phyloP scores from a whole-genome alignment of 129 eudicot species.

The sunflower (Helianthus annuus) region DNA sequence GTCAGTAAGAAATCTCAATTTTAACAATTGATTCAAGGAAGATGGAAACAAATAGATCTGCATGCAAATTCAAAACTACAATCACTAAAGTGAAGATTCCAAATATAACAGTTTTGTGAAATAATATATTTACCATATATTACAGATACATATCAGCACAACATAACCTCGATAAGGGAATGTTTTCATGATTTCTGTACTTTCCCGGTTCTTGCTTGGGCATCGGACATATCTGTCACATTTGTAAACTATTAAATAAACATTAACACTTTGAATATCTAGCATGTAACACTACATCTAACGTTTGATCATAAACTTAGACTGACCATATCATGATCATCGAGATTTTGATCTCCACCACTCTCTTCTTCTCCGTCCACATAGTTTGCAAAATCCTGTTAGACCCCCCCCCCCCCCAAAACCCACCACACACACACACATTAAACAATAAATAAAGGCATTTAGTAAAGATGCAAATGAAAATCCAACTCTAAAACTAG shows the following conservation, averaged over 20 bases:
- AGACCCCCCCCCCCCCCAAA: no score
- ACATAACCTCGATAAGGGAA: conserved; percentile 26
- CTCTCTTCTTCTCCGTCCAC: no score
- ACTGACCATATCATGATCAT: conserved; percentile 37
- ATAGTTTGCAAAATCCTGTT: no score
- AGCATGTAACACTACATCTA: conserved; percentile 13
- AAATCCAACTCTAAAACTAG: no score
- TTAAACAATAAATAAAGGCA: no score
- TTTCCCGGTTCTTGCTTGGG: conserved; percentile 76
- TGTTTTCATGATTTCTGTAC: conserved; percentile 26
- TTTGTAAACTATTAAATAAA: conserved; percentile 38
- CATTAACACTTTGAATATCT: conserved; percentile 16
- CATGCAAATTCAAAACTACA: neutral
- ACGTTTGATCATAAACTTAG: neutral
- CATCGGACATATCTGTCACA: conserved; percentile 72
- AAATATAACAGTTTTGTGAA: neutral
- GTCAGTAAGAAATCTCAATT: neutral
- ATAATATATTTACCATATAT: no score
- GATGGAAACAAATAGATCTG: neutral
- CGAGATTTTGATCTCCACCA: conserved; percentile 37
- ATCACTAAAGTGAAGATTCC: neutral
- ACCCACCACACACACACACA: no score
- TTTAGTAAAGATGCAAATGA: no score
- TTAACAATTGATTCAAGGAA: neutral
- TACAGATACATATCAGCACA: neutral